Evolutionary conservation across 2,329 filamentous ascomycete genomes (phyloP), one percentile per base, ranked within the genome.

Genomic region (Ampelomyces quisqualis): DNA sequence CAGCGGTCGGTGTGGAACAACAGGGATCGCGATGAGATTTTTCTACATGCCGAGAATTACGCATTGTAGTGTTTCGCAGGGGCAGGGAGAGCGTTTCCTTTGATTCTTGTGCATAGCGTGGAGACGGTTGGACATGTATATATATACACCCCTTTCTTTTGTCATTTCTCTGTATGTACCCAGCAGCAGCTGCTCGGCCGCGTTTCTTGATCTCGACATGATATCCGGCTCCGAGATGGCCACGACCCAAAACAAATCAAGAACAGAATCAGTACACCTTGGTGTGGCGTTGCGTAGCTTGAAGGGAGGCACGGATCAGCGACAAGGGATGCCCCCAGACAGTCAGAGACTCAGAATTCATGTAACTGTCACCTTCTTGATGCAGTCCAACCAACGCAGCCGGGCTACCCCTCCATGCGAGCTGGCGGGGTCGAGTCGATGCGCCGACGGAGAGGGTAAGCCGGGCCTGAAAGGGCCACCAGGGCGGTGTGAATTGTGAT

Each of bases 31-130:
- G 90, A 96, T 63, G 91, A 96, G 77, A 86, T 97, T 39, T 96
- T 90, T 67, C 70, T 96, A 66, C 91, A 96, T 73, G 88, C 90
- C 3, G 91, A 97, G 75, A 96, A 96, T 67, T 96, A 95, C 72
- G 88, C 90, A 36, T 75, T 95, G 48, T 95, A 69, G 77, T 11
- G 32, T 34, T 37, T 32, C 27, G 30, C 18, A 36, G 26, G 1
- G 13, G 10, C 29, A 20, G 34, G 44, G 2, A 11, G 21, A 43
- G 24, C 45, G 18, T 40, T 31, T 40, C 36, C 22, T 26, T 33
- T 40, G n/a, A 22, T 39, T 39, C 49, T 40, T 60, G 58, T 60
- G 57, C 57, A 63, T 63, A 62, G 57, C 54, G 53, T 53, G 44
- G 44, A 39, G 35, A 26, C 31, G 47, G 48, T 28, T 14, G n/a